Percentiles rank a stretch among this genome's conserved stretches.
These are phyloP conservation scores for Chlamydomonas eustigma DNA, from an alignment of 139 green algal species.

Conservation along the genomic window DNA sequence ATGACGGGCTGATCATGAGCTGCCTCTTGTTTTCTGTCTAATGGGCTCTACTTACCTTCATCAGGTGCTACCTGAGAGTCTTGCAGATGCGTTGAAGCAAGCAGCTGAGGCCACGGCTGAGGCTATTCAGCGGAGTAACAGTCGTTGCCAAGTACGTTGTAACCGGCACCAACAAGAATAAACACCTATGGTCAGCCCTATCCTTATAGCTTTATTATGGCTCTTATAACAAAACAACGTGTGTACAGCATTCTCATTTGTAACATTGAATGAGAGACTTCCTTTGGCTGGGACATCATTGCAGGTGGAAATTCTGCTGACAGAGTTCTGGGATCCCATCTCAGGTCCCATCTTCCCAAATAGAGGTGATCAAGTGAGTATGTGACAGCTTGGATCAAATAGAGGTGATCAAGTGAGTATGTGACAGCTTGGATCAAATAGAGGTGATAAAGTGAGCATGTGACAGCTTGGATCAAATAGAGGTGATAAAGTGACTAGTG, in stretches of 20 bases:
- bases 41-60: neutral
- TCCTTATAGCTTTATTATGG: too few species aligned
- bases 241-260: too few species aligned
- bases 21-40: neutral
- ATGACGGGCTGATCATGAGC: too few species aligned
- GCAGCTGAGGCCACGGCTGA: slow-evolving; percentile 55
- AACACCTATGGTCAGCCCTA: too few species aligned
- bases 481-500: slow-evolving; percentile 76
- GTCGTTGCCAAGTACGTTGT: slow-evolving; percentile 46
- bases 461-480: too few species aligned
- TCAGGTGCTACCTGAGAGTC: slow-evolving; percentile 74
- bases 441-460: slow-evolving; percentile 78
- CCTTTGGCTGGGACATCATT: too few species aligned
- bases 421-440: too few species aligned
- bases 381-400: too few species aligned
- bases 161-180: too few species aligned
- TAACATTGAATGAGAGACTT: too few species aligned
- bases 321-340: slow-evolving; percentile 85
- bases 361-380: slow-evolving; percentile 77
- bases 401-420: slow-evolving; percentile 78
- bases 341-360: slow-evolving; percentile 81
- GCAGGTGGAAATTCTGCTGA: slow-evolving; percentile 85
- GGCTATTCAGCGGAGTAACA: slow-evolving; percentile 58
- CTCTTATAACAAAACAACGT: too few species aligned
- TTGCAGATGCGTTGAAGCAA: slow-evolving; percentile 63